Conservation (phyloP, 305 asterid species). For the Andrographis paniculata region DNA sequence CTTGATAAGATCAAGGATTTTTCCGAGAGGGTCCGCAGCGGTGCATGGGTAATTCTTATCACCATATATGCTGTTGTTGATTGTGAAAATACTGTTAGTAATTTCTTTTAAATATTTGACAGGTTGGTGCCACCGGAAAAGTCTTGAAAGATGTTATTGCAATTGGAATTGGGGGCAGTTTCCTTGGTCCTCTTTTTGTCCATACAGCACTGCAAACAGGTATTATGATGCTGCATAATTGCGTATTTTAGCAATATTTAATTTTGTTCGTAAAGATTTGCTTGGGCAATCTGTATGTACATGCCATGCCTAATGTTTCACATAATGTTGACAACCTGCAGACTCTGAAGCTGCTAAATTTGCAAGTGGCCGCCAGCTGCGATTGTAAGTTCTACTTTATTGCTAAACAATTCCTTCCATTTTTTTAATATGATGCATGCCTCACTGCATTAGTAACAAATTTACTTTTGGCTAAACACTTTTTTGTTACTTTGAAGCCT, state of each 20-base stretch:
- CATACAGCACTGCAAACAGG: slow-evolving; percentile 99
- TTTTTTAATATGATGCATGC: not conserved
- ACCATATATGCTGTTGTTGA: slow-evolving; percentile 12
- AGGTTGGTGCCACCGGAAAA: slow-evolving; percentile 98
- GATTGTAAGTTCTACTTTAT: slow-evolving; percentile 57
- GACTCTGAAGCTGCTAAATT: slow-evolving; percentile 79
- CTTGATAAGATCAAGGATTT: slow-evolving; percentile 88
- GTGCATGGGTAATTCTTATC: slow-evolving; percentile 73
- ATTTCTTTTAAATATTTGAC: slow-evolving; percentile 13
- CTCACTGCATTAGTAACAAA: not conserved
- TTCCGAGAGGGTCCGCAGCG: slow-evolving; percentile 89
- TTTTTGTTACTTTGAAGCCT: slow-evolving; percentile 46
- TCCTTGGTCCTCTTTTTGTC: slow-evolving; percentile 94
- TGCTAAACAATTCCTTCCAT: slow-evolving; percentile 7
- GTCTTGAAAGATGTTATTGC: slow-evolving; percentile 81
- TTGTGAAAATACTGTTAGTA: slow-evolving; percentile 5
- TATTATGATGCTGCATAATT: slow-evolving; percentile 18
- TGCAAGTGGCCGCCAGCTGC: slow-evolving; percentile 87
- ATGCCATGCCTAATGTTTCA: slow-evolving; percentile 10
- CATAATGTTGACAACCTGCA: slow-evolving; percentile 32
- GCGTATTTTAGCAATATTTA: slow-evolving; percentile 10
- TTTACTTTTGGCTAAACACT: slow-evolving; percentile 8
- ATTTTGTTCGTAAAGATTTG: slow-evolving; percentile 10
- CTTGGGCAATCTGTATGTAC: slow-evolving; percentile 4
- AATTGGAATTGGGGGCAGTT: slow-evolving; percentile 98